Evolutionary conservation across 495 filamentous ascomycete species (phyloP).

Genomic region (Amphirosellinia nigrospora): DNA sequence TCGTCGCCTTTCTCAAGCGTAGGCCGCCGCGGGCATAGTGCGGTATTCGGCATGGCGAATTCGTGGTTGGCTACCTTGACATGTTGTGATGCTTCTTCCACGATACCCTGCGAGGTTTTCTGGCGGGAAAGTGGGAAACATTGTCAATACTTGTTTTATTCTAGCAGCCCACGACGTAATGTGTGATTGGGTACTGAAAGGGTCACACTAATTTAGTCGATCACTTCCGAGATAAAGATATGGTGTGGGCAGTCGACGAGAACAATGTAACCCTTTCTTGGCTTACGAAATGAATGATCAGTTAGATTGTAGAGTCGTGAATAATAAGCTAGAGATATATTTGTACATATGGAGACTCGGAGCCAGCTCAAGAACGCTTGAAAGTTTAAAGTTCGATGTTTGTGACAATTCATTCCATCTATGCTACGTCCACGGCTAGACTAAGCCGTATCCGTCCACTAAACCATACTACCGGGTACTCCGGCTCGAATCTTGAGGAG

Average conservation of each 20-base stretch:
- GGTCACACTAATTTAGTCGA: slow-evolving; percentile 2
- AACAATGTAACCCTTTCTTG: background rate
- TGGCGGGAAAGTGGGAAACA: background rate
- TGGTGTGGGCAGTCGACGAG: background rate
- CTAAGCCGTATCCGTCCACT: no score
- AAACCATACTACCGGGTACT: no score
- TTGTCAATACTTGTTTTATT: background rate
- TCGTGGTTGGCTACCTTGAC: background rate
- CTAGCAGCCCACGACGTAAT: background rate
- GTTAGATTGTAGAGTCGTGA: background rate
- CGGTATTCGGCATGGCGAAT: background rate
- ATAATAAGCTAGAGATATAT: no score
- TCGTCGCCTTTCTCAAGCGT: background rate
- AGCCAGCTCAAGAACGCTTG: no score
- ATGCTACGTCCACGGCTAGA: no score
- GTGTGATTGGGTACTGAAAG: background rate
- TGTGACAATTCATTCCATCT: no score
- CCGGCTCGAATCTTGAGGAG: no score
- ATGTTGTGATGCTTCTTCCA: background rate
- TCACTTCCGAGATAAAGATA: background rate
- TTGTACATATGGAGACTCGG: no score
- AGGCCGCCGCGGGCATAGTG: background rate
- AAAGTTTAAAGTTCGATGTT: no score
- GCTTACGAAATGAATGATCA: background rate
- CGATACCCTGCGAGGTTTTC: background rate